Conservation (phyloP, 306 rosid genomes). For the Spatholobus suberectus region DNA sequence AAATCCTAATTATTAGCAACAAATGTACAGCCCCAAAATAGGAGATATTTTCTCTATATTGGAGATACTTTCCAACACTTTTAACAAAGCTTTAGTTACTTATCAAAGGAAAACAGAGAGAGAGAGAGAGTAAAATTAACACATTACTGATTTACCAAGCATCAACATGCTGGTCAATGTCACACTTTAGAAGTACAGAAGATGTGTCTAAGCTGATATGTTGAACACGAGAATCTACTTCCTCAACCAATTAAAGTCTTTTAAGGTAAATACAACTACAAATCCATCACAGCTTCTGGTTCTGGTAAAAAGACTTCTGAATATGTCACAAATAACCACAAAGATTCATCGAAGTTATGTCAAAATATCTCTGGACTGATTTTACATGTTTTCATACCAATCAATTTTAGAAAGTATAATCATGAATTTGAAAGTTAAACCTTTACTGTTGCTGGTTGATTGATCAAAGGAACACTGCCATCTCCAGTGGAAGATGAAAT, state of each 20-base stretch:
- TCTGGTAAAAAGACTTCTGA: constrained; percentile 16
- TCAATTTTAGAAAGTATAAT: constrained; percentile 29
- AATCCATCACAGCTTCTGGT: constrained; percentile 6
- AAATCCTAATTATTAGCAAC: background rate
- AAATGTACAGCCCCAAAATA: background rate
- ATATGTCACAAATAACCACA: background rate
- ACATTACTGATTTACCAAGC: background rate
- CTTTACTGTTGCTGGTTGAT: constrained; percentile 58
- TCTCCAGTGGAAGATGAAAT: constrained; percentile 50
- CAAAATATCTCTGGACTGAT: constrained; percentile 10
- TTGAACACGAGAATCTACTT: background rate
- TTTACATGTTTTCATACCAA: background rate
- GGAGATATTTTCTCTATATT: background rate
- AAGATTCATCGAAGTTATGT: background rate
- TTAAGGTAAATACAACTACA: background rate
- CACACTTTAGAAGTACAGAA: constrained; percentile 3
- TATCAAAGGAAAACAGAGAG: constrained; percentile 3
- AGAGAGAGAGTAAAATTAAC: background rate
- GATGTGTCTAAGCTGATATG: constrained; percentile 22
- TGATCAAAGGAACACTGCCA: constrained; percentile 42
- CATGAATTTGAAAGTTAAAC: constrained; percentile 50
- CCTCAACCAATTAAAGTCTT: background rate
- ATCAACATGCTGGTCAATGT: background rate
- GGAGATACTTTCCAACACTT: background rate
- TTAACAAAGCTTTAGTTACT: constrained; percentile 1